Evolutionary conservation across 495 filamentous ascomycete genomes (phyloP), one percentile per base, ranked within the genome.

Genomic region (Rhypophila decipiens): DNA sequence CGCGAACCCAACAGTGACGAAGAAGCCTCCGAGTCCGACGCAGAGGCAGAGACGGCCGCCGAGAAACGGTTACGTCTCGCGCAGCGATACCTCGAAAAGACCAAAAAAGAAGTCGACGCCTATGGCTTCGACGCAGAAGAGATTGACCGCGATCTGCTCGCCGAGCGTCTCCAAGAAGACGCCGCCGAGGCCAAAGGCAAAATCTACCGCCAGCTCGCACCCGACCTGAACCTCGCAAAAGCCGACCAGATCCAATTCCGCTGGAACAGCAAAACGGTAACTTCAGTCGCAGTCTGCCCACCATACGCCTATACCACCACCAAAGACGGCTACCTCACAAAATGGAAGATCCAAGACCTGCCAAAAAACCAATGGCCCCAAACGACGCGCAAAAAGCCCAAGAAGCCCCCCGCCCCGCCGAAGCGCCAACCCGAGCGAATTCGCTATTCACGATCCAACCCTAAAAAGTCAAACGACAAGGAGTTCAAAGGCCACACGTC

Each of bases 151-250:
- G 90, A 97, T 55, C 73, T 95, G 41, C 93, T 97, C 57, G 89
- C 93, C 5, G 83, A 91, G 57, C 73, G 91, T 49, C 68, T 97
- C 49, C 82, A 90, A 63, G 87, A 96, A 67, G 93, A 96, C 63
- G 89, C 89, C 36, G 91, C 94, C 21, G 91, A 95, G 64, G 79
- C 83, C 42, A 97, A 97, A 72, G 93, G 93, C 29, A 85, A 85
- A 46, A 70, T 94, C 12, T 96, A 95, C 67, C 78, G 88, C 36
- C 76, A 76, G 52, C 74, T 98, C 37, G 86, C 86, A 20, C 75
- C 77, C 1, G 75, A 85, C 39, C 71, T 90, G 39, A 71, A 81
- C 39, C 83, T 90, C 54, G 67, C 66, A 15, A 58, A 68, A 1
- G 86, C 86, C 5, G 65, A 72, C 2, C 72, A 84, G 63, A 80